A percentile compares a stretch with the other conserved stretches of the same genome.
Conservation (phyloP, 2,329 filamentous ascomycete species). For the Sordariomycetes sp. region DNA sequence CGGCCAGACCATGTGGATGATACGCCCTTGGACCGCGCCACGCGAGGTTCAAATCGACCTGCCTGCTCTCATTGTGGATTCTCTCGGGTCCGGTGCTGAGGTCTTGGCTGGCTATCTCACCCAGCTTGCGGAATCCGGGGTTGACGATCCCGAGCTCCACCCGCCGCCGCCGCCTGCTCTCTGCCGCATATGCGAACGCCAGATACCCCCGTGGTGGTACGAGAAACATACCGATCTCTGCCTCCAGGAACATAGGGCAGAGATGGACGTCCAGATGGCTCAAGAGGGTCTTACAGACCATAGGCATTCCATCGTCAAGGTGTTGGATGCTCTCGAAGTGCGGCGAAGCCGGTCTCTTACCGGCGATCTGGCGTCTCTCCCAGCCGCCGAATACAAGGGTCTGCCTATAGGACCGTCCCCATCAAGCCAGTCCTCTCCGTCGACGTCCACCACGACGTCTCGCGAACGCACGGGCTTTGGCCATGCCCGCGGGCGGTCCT, state of each 20-base stretch:
- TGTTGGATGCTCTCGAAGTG: conserved; percentile 83
- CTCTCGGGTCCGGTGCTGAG: conserved; percentile 87
- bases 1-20: conserved; percentile 97
- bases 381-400: conserved; percentile 76
- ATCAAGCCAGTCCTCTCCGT: conserved; percentile 60
- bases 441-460: conserved; percentile 60
- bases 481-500: conserved; percentile 75
- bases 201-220: conserved; percentile 99
- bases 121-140: conserved; percentile 71
- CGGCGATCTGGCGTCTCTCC: conserved; percentile 37
- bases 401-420: conserved; percentile 69
- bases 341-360: conserved; percentile 54
- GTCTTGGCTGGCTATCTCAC: conserved; percentile 91
- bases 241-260: conserved; percentile 87
- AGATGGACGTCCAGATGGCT: conserved; percentile 95
- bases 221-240: conserved; percentile 98
- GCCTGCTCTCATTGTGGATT: conserved; percentile 79
- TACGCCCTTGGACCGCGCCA: conserved; percentile 79
- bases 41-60: conserved; percentile 95
- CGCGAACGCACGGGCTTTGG: conserved; percentile 65
- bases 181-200: conserved; percentile 93
- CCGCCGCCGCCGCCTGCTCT: conserved; percentile 81
- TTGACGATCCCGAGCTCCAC: conserved; percentile 64
- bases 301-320: conserved; percentile 86
- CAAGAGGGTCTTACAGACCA: conserved; percentile 90